These are phyloP conservation scores for Yamadazyma scolyti DNA, from an alignment of 805 yeast genomes.

Conservation along the genomic window DNA sequence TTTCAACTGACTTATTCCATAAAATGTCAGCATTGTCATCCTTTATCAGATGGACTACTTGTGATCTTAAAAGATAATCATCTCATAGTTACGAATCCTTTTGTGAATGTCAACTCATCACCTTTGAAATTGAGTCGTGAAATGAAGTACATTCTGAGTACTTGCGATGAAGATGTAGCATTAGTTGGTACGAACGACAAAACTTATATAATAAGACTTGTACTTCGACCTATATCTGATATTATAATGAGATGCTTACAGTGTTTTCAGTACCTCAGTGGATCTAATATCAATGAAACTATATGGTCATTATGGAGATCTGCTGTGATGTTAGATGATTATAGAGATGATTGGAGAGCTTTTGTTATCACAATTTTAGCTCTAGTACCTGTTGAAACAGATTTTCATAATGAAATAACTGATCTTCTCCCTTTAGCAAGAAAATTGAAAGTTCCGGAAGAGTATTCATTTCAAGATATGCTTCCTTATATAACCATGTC, in stretches of 20 bases:
- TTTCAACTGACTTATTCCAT: conserved; percentile 27
- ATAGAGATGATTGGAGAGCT: conserved; percentile 57
- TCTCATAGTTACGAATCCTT: conserved; percentile 52
- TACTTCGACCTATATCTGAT: conserved; percentile 42
- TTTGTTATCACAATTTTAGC: conserved; percentile 51
- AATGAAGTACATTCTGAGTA: conserved; percentile 18
- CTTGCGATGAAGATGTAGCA: conserved; percentile 26
- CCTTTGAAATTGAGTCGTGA: conserved; percentile 6
- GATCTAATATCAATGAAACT: conserved; percentile 53
- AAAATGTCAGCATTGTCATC: conserved; percentile 34
- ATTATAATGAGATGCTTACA: conserved; percentile 45
- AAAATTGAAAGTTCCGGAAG: conserved; percentile 20
- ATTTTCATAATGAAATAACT: conserved; percentile 25
- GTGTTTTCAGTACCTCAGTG: conserved; percentile 51
- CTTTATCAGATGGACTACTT: conserved; percentile 32
- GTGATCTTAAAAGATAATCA: conserved; percentile 34
- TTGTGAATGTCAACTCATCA: conserved; percentile 32
- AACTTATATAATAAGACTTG: conserved; percentile 26
- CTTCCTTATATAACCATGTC: conserved; percentile 63
- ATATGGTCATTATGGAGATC: conserved; percentile 65
- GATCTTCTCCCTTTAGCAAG: conserved; percentile 28
- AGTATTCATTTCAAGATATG: conserved; percentile 47
- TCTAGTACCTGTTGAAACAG: conserved; percentile 42
- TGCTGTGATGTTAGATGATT: conserved; percentile 41
- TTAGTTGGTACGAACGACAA: conserved; percentile 18